Percentiles rank a stretch among this genome's conserved stretches.
Conservation (phyloP, 805 yeast genomes). For the Pichia ethanolica region DNA sequence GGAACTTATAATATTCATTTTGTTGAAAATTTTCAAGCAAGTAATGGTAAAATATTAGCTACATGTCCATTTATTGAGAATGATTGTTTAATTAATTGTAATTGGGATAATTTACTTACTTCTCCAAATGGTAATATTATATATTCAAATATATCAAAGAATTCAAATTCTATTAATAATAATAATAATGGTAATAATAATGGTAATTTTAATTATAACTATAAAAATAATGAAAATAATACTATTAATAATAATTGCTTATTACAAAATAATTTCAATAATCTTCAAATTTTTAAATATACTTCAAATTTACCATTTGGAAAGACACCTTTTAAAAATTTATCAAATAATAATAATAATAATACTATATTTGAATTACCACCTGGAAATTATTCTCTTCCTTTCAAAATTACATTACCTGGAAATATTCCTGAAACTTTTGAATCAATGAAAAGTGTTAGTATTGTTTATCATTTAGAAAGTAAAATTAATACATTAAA, state of each 20-base stretch:
- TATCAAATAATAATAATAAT: neutral
- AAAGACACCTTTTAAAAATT: constrained; percentile 29
- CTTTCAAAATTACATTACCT: constrained; percentile 39
- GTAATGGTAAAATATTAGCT: constrained; percentile 21
- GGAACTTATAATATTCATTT: constrained; percentile 40
- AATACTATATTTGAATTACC: constrained; percentile 32
- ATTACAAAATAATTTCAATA: neutral
- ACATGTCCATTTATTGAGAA: constrained; percentile 33
- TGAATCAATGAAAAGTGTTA: constrained; percentile 40
- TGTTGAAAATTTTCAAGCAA: constrained; percentile 26
- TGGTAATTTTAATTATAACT: neutral
- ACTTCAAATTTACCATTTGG: constrained; percentile 16
- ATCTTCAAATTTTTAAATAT: neutral
- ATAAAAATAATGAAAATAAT: neutral
- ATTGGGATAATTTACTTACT: constrained; percentile 42
- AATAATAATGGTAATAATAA: no score
- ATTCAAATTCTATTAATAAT: no score
- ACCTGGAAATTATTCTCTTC: constrained; percentile 45
- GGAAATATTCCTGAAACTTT: constrained; percentile 42
- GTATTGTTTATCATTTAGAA: constrained; percentile 35
- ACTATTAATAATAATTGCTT: neutral
- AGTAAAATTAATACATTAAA: constrained; percentile 13
- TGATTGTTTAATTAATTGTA: constrained; percentile 33
- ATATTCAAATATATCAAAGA: neutral
- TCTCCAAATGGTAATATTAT: constrained; percentile 27